phyloP scores from a whole-genome alignment of 2,329 filamentous ascomycete genomes.

The Alternaria solani region DNA sequence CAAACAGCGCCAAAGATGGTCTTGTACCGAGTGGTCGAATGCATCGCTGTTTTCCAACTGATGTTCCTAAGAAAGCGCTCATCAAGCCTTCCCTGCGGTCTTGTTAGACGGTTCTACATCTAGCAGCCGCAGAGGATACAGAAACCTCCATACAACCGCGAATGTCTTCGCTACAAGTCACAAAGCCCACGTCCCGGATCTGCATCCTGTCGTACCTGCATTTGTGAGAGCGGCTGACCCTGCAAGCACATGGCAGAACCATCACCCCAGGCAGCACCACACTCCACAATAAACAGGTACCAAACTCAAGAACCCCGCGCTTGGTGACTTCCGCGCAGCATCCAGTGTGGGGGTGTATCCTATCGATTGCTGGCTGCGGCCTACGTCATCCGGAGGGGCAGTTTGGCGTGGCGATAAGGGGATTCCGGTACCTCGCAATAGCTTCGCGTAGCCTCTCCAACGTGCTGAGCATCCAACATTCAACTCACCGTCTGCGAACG shows the following conservation, averaged over 20 bases:
- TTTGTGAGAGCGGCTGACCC: constrained; percentile 15
- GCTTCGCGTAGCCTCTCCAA: constrained; percentile 89
- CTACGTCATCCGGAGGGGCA: constrained; percentile 40
- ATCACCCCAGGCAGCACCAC: constrained; percentile 5
- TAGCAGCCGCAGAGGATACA: background rate
- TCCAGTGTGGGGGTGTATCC: constrained; percentile 89
- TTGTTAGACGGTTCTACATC: background rate
- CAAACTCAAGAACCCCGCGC: constrained; percentile 64
- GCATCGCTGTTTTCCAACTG: background rate
- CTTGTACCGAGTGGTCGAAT: background rate
- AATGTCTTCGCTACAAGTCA: background rate
- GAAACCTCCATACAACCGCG: background rate
- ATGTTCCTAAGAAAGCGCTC: too few species aligned
- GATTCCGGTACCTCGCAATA: constrained; percentile 21
- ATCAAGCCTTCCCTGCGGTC: background rate
- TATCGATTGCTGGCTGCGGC: constrained; percentile 14
- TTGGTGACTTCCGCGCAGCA: constrained; percentile 94
- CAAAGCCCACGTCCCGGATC: constrained; percentile 11
- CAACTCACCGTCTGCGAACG: constrained; percentile 75
- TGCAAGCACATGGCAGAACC: constrained; percentile 12
- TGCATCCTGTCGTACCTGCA: constrained; percentile 25
- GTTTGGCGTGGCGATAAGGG: background rate
- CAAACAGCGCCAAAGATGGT: background rate
- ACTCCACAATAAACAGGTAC: background rate
- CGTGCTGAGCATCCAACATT: constrained; percentile 10